Base-by-base conservation (phyloP, 2,329 filamentous ascomycete genomes). In the Xylaria hypoxylon region DNA sequence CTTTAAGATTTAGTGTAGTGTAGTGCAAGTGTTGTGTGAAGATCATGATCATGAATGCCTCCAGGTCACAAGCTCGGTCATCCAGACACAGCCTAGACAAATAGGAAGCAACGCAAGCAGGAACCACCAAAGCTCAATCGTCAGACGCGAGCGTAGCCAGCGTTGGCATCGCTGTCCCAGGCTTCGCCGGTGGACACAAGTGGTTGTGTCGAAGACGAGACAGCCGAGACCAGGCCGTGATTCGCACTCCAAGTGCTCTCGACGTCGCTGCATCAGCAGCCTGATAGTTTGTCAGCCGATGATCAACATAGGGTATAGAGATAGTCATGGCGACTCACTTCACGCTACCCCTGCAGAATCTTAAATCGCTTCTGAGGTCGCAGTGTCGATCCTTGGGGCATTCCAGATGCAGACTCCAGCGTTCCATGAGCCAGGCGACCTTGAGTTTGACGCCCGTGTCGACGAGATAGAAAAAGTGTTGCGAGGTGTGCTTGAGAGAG, bases 371-470 rank as follows among this genome's bases (percentile, higher is more conserved):
- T 3, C 86, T 82, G 33, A 90, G 74, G 68, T 89, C 87, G 67
- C 87, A 90, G 13, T 81, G 79, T 60, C 78, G 78, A 68, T 87
- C 81, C 62, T 87, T 88, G 4, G 89, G 90, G 71, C 89, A 90
- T 70, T 91, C 86, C 8, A 92, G 83, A 64, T 90, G 87, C 40
- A 89, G 80, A 51, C 80, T 84, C 19, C 88, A 84, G 13, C 90
- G 85, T 71, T 90, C 84, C 65, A 92, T 82, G 4, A 92, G 81
- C 90, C 90, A 93, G 64, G 86, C 85, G 13, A 92, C 85, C 75
- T 92, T 92, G 50, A 92, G 81, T 31, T 82, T 77, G 33, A 92
- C 81, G 40, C 88, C 89, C 0, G 90, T 92, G 75, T 89, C 84
- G 67, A 92, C 88, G 1, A 91, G 78, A 53, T 77, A 73, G 79